phyloP scores from a whole-genome alignment of 208 protist species.

The Phytomonas francai region DNA sequence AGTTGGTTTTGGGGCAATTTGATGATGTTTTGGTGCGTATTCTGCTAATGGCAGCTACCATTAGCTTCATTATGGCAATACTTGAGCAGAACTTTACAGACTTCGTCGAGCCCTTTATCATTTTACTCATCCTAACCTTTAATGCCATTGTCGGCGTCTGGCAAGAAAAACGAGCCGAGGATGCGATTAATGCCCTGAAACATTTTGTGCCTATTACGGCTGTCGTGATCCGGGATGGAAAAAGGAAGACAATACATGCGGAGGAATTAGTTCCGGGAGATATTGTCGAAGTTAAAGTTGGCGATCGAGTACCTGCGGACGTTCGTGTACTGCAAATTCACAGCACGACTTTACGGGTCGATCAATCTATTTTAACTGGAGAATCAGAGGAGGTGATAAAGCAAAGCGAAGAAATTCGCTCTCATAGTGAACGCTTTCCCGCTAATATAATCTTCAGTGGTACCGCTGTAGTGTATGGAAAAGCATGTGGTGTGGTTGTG shows the following conservation, averaged over 20 bases:
- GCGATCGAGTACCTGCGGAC: conserved; percentile 95
- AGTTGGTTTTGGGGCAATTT: conserved; percentile 82
- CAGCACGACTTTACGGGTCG: conserved; percentile 82
- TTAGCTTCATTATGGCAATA: conserved; percentile 76
- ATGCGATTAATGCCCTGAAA: conserved; percentile 85
- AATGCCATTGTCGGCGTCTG: conserved; percentile 92
- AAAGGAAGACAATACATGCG: conserved; percentile 32
- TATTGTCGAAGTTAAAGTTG: conserved; percentile 89
- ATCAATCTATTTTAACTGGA: conserved; percentile 94
- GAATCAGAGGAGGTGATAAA: conserved; percentile 87
- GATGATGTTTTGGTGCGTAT: conserved; percentile 89
- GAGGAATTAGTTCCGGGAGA: conserved; percentile 93
- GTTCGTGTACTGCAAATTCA: conserved; percentile 81
- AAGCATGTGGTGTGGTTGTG: conserved; percentile 88
- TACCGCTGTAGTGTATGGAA: conserved; percentile 90
- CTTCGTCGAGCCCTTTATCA: conserved; percentile 93
- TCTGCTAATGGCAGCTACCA: conserved; percentile 63
- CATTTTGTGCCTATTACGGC: conserved; percentile 60
- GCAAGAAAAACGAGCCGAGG: conserved; percentile 90
- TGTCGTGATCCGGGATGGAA: conserved; percentile 64
- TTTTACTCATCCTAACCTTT: conserved; percentile 91
- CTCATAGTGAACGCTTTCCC: conserved; percentile 44
- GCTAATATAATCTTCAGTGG: conserved; percentile 91
- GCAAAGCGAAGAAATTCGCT: conserved; percentile 25
- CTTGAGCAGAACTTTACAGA: conserved; percentile 55